A percentile compares a stretch with the other conserved stretches of the same genome.
Conservation (phyloP, 139 green algal species). For the Coelastrella sp. region DNA sequence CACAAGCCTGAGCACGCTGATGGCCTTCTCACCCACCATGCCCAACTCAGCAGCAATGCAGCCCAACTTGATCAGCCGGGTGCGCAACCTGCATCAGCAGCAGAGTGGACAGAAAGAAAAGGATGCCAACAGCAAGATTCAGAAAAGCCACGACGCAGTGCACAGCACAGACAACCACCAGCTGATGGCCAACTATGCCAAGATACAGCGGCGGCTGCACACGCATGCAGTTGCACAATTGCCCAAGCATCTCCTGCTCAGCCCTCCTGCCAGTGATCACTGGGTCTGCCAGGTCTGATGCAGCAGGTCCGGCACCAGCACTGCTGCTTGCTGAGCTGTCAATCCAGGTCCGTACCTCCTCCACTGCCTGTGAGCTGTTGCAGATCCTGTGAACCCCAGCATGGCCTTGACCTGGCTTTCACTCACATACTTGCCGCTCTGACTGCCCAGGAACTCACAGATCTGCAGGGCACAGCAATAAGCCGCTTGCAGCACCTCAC, state of each 20-base stretch:
- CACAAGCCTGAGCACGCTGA: slow-evolving; percentile 27
- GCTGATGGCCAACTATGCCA: no score
- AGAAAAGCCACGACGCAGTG: not conserved
- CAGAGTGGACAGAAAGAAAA: not conserved
- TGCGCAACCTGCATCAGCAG: slow-evolving; percentile 13
- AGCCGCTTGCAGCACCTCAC: not conserved
- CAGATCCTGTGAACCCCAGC: slow-evolving; percentile 30
- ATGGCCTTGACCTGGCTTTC: slow-evolving; percentile 40
- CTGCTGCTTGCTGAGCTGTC: not conserved
- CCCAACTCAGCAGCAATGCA: slow-evolving; percentile 21
- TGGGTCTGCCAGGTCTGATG: not conserved
- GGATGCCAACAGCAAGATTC: not conserved
- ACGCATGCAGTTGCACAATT: not conserved
- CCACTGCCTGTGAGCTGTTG: slow-evolving; percentile 38
- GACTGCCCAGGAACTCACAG: slow-evolving; percentile 29
- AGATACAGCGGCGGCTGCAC: no score
- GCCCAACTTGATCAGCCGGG: slow-evolving; percentile 24
- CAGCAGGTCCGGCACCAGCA: not conserved
- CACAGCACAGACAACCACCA: not conserved
- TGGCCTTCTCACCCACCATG: slow-evolving; percentile 22
- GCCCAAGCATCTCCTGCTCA: not conserved
- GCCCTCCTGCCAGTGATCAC: not conserved
- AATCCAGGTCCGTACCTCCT: slow-evolving; percentile 10
- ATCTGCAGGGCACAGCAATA: slow-evolving; percentile 13
- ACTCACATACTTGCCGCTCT: slow-evolving; percentile 18